These are phyloP conservation scores for Eimeria praecox DNA, from an alignment of 169 alveolate species.

Conservation along the genomic window DNA sequence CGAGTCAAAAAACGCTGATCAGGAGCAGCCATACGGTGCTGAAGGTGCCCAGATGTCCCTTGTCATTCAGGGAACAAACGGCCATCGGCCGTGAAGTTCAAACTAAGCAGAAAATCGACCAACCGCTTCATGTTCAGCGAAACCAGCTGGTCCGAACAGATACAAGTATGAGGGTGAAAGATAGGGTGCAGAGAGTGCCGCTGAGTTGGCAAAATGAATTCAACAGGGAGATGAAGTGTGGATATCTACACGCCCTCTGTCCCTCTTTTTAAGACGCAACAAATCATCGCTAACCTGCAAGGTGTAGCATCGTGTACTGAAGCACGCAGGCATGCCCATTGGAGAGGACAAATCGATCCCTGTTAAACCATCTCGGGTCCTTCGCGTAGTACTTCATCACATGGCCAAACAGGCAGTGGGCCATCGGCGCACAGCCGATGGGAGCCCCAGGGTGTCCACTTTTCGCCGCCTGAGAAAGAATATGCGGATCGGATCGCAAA, in stretches of 20 bases:
- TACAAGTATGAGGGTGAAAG: background rate
- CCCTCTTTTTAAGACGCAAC: background rate
- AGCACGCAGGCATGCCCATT: slow-evolving; percentile 91
- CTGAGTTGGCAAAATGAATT: background rate
- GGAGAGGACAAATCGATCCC: slow-evolving; percentile 90
- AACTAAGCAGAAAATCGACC: background rate
- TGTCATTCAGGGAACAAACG: background rate
- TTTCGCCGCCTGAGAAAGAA: slow-evolving; percentile 84
- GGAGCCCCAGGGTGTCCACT: slow-evolving; percentile 94
- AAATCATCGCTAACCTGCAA: slow-evolving; percentile 79
- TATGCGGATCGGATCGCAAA: background rate
- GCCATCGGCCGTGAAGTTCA: background rate
- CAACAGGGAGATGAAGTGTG: background rate
- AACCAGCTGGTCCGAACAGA: background rate
- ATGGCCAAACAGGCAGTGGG: slow-evolving; percentile 89
- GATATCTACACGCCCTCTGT: background rate
- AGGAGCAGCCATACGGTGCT: background rate
- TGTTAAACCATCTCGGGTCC: slow-evolving; percentile 88
- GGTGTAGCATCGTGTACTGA: slow-evolving; percentile 89
- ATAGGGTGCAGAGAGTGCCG: background rate
- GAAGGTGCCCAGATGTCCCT: background rate
- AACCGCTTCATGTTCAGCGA: background rate
- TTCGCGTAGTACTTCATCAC: slow-evolving; percentile 86
- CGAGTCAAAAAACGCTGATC: background rate
- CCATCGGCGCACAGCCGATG: slow-evolving; percentile 92